Base-by-base conservation (phyloP, 345 rosid genomes). In the Syzygium grande region DNA sequence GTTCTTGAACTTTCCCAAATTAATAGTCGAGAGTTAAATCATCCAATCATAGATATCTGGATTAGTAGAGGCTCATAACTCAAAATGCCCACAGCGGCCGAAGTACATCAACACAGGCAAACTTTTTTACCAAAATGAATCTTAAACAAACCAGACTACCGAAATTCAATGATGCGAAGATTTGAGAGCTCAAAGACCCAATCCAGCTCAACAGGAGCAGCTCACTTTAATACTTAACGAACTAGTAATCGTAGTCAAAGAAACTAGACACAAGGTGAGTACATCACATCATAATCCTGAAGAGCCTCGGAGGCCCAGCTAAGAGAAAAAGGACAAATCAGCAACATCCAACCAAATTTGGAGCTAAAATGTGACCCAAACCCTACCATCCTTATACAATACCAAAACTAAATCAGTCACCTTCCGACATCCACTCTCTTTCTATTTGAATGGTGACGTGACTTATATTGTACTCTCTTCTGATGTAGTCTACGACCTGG, bases 391-490 rank as follows among this genome's bases (percentile, higher is more conserved):
- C 30, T 19, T 51, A 4, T 49, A 29, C 51, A 52, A n/a, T n/a
- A n/a, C n/a, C n/a, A n/a, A n/a, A n/a, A n/a, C n/a, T 51, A n/a
- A 54, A 16, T 63, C 54, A 49, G 38, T 38, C 80, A 56, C 61
- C 29, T n/a, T 52, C 52, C 7, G 2, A 34, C 23, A 9, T 25
- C 87, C 68, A 90, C 86, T 90, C 92, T 9, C 97, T 96, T 88
- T 95, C 98, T 51, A 96, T 95, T 92, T 96, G 98, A 83, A 96
- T 90, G 0, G 97, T 96, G 68, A 96, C 95, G 87, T 96, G 98
- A 88, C 92, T 95, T 87, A 96, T 96, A 61, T 96, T 96, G 80
- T 94, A 92, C 88, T 95, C 97, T 87, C 95, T 93, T 86, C 88
- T 91, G 87, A 95, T 94, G 90, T 95, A 95, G 87, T 94, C 94